Conservation (phyloP, 306 rosid species). For the Cucumis cinereus region DNA sequence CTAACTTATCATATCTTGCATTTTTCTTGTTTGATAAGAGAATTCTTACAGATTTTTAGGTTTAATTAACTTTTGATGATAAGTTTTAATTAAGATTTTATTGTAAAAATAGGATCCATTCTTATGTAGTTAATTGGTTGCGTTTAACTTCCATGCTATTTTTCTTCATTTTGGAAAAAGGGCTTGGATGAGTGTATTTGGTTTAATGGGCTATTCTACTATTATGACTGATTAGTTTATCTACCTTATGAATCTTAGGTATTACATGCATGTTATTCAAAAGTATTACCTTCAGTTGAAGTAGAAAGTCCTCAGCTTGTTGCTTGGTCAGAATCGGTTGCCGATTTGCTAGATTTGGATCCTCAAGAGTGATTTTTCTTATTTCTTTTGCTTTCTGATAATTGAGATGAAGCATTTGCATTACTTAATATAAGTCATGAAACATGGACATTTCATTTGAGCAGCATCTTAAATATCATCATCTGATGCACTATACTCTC, state of each 20-base stretch:
- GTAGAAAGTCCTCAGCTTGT: slow-evolving; percentile 88
- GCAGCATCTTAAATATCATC: background rate
- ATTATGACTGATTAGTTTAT: background rate
- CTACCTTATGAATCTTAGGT: slow-evolving; percentile 34
- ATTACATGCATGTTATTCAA: slow-evolving; percentile 76
- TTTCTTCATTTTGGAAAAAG: background rate
- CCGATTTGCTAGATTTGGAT: slow-evolving; percentile 74
- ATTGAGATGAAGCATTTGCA: background rate
- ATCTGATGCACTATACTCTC: background rate
- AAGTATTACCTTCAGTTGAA: slow-evolving; percentile 54
- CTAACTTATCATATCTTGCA: too few relatives aligned
- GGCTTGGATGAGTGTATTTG: background rate
- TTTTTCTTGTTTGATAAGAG: background rate
- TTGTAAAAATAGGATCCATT: background rate
- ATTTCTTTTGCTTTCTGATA: background rate
- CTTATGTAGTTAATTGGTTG: background rate
- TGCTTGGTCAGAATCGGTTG: slow-evolving; percentile 63
- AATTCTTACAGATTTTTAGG: background rate
- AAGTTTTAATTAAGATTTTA: background rate
- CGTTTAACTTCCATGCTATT: background rate
- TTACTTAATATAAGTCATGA: background rate
- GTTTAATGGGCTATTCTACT: background rate
- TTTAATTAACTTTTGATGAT: background rate
- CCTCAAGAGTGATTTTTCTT: slow-evolving; percentile 48
- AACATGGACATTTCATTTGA: background rate